These are phyloP conservation scores for Acacia melanoxylon DNA, from an alignment of 306 rosid genomes.

Conservation along the genomic window DNA sequence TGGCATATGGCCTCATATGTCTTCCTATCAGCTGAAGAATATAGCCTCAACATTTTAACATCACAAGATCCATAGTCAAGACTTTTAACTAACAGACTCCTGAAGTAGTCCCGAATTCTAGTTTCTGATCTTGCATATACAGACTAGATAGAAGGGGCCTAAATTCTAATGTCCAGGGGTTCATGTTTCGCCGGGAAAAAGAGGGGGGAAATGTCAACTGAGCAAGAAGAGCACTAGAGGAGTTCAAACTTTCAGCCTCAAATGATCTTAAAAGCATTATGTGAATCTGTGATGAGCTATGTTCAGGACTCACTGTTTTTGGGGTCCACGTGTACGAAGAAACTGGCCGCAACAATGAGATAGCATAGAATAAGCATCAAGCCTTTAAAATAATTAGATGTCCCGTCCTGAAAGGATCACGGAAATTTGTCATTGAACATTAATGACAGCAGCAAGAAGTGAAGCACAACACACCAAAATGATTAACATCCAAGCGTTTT, in stretches of 20 bases:
- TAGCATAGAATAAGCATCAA: constrained; percentile 91
- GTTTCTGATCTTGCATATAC: neutral
- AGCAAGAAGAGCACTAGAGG: neutral
- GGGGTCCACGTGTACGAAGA: constrained; percentile 83
- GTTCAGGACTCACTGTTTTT: constrained; percentile 59
- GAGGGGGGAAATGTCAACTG: neutral
- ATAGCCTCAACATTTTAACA: constrained; percentile 14
- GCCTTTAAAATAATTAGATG: constrained; percentile 89
- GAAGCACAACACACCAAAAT: neutral
- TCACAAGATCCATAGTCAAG: neutral
- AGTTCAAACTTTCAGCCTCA: constrained; percentile 22
- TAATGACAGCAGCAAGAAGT: neutral
- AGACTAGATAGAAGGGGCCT: constrained; percentile 1
- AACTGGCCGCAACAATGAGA: constrained; percentile 94
- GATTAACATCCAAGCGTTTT: neutral
- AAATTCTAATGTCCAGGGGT: neutral
- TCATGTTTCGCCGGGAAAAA: too few relatives aligned
- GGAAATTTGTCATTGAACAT: constrained; percentile 5
- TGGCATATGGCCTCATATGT: neutral
- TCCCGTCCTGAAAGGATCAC: constrained; percentile 70
- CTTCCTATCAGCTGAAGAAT: neutral
- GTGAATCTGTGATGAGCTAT: constrained; percentile 23
- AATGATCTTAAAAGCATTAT: neutral
- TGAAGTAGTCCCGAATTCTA: neutral
- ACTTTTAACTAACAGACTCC: neutral